These are phyloP conservation scores for Daldinia bambusicola DNA, from an alignment of 495 filamentous ascomycete species.

Conservation along the genomic window DNA sequence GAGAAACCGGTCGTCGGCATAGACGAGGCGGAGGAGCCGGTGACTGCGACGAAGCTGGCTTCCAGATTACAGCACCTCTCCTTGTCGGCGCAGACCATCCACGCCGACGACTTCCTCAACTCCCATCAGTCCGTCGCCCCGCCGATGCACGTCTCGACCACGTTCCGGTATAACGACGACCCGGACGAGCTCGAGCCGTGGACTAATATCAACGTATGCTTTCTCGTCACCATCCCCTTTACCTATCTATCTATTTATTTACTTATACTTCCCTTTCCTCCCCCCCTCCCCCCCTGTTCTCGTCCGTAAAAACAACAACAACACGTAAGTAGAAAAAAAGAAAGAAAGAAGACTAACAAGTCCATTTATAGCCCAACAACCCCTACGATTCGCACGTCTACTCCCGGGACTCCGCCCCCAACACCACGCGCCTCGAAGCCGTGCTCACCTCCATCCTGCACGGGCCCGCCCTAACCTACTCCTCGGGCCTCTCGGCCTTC, in stretches of 20 bases:
- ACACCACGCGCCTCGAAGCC: slow-evolving; percentile 82
- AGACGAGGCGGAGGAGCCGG: slow-evolving; percentile 15
- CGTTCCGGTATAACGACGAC: slow-evolving; percentile 80
- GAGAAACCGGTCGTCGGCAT: slow-evolving; percentile 30
- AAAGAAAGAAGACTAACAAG: slow-evolving; percentile 11
- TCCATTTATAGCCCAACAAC: slow-evolving; percentile 48
- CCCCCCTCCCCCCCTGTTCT: no score
- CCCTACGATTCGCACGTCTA: slow-evolving; percentile 72
- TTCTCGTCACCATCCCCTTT: neutral
- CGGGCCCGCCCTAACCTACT: slow-evolving; percentile 77
- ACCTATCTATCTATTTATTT: no score
- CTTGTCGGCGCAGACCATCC: slow-evolving; percentile 78
- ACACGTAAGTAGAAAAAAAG: neutral
- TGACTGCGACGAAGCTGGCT: slow-evolving; percentile 28
- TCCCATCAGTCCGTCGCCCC: slow-evolving; percentile 80
- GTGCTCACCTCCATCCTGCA: slow-evolving; percentile 77
- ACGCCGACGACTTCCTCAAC: slow-evolving; percentile 85
- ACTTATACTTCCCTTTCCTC: neutral
- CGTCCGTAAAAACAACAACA: neutral
- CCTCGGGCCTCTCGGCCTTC: slow-evolving; percentile 86
- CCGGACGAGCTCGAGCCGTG: slow-evolving; percentile 68
- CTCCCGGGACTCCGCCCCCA: slow-evolving; percentile 79
- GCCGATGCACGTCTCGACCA: slow-evolving; percentile 86
- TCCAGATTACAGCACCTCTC: slow-evolving; percentile 53
- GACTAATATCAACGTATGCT: slow-evolving; percentile 57